Percentiles rank a stretch among this genome's conserved stretches.
phyloP scores from a whole-genome alignment of 140 eudicot species.

The Anethum foeniculum region DNA sequence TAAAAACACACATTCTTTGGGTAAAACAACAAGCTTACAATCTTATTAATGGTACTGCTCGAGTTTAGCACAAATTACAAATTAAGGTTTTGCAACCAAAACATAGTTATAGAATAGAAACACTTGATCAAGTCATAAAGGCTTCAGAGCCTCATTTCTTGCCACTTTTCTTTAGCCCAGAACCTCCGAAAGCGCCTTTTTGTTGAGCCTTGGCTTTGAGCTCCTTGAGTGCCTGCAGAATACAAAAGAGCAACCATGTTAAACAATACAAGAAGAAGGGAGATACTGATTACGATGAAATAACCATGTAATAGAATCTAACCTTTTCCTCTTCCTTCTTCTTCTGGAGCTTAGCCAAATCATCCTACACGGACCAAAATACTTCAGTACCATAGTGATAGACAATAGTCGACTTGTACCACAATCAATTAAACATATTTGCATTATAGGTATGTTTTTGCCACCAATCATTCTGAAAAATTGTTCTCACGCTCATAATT shows the following conservation, averaged over 20 bases:
- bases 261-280: not conserved
- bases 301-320: not conserved
- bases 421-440: not conserved
- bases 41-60: not conserved
- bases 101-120: not conserved
- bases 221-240: constrained; percentile 64
- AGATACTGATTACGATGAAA: not conserved
- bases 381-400: not conserved
- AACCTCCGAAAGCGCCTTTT: constrained; percentile 78
- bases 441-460: not conserved
- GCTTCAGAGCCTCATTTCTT: constrained; percentile 45
- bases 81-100: not conserved
- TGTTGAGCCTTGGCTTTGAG: constrained; percentile 82
- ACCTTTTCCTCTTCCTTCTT: constrained; percentile 8
- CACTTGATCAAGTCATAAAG: not conserved
- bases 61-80: not conserved
- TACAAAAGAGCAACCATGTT: not conserved
- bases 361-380: not conserved
- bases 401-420: not conserved
- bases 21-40: not conserved
- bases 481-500: not conserved
- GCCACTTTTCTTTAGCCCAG: constrained; percentile 94
- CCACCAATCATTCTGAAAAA: not conserved
- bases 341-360: constrained; percentile 8
- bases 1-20: not conserved